Conservation (phyloP, 371 early-diverging fungal species). For the Choanephora cucurbitarum region DNA sequence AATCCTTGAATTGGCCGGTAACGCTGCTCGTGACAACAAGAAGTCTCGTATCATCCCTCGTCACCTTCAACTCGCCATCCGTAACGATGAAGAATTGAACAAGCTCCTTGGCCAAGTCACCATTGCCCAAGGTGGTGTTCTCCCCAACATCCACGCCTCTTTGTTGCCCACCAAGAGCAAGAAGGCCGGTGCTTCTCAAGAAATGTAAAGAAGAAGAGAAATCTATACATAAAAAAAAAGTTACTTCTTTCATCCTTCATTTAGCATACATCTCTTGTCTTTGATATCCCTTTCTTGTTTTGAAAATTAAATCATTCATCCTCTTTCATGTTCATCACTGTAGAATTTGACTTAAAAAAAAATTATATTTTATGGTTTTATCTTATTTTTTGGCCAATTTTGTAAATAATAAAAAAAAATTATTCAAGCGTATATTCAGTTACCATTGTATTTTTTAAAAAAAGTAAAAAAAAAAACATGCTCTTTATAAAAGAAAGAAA, state of each 20-base stretch:
- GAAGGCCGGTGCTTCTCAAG: slow-evolving; percentile 57
- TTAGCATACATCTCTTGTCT: slow-evolving; percentile 18
- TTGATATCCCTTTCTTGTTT: slow-evolving; percentile 20
- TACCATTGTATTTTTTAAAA: background rate
- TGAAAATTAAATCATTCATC: slow-evolving; percentile 14
- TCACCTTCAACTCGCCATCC: slow-evolving; percentile 87
- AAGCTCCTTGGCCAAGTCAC: slow-evolving; percentile 87
- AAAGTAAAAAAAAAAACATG: slow-evolving; percentile 2
- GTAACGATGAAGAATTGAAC: slow-evolving; percentile 95
- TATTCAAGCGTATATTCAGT: no score
- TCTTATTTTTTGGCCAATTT: slow-evolving; percentile 7
- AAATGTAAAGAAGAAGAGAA: slow-evolving; percentile 28
- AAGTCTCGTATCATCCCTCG: slow-evolving; percentile 91
- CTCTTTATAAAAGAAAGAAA: background rate
- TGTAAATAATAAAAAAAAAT: slow-evolving; percentile 13
- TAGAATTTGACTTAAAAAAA: slow-evolving; percentile 20
- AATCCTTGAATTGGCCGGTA: slow-evolving; percentile 93
- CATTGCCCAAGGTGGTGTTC: slow-evolving; percentile 83
- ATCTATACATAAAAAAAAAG: slow-evolving; percentile 12
- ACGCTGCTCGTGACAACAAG: slow-evolving; percentile 94
- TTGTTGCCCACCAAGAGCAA: slow-evolving; percentile 69
- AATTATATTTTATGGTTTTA: slow-evolving; percentile 1
- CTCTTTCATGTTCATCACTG: slow-evolving; percentile 8
- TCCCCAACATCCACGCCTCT: slow-evolving; percentile 79
- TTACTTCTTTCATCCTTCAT: slow-evolving; percentile 8